Evolutionary conservation across 2,329 filamentous ascomycete genomes (phyloP).

Genomic region (Cryphonectria carpinicola): DNA sequence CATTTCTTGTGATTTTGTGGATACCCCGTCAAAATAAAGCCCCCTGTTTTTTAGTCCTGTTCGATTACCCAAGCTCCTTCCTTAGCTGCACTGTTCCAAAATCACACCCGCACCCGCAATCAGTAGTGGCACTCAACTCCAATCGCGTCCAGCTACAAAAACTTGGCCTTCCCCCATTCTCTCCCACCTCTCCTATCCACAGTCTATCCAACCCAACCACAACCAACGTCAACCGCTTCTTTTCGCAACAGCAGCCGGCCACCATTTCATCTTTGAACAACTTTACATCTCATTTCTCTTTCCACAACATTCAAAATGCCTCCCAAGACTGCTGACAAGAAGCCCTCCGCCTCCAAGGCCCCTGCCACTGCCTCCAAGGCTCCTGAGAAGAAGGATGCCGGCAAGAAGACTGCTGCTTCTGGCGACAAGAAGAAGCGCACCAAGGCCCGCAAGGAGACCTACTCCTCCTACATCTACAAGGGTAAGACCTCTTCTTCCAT

Average conservation of each 20-base stretch:
- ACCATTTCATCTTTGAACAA: slow-evolving; percentile 22
- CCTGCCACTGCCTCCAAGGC: slow-evolving; percentile 73
- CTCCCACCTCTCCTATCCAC: slow-evolving; percentile 50
- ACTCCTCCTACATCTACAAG: slow-evolving; percentile 99
- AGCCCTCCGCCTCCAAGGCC: slow-evolving; percentile 97
- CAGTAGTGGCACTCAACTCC: slow-evolving; percentile 56
- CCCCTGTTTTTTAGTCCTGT: no score
- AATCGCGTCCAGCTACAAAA: slow-evolving; percentile 66
- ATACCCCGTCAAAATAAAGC: no score
- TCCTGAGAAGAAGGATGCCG: slow-evolving; percentile 97
- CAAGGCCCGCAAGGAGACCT: slow-evolving; percentile 99
- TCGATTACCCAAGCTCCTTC: background rate
- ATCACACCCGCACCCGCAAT: slow-evolving; percentile 47
- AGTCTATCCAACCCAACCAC: slow-evolving; percentile 45
- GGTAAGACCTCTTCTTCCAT: slow-evolving; percentile 60
- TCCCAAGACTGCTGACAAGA: slow-evolving; percentile 98
- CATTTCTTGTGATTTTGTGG: no score
- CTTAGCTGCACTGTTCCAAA: slow-evolving; percentile 29
- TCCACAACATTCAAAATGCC: slow-evolving; percentile 71
- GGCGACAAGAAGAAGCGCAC: slow-evolving; percentile 99
- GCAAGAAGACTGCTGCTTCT: slow-evolving; percentile 97
- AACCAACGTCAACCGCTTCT: slow-evolving; percentile 39
- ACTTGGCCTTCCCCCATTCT: slow-evolving; percentile 55
- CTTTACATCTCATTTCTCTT: slow-evolving; percentile 30
- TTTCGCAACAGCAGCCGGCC: slow-evolving; percentile 31